Conservation (phyloP, 352 stramenopile genomes). For the Pythium oligandrum region DNA sequence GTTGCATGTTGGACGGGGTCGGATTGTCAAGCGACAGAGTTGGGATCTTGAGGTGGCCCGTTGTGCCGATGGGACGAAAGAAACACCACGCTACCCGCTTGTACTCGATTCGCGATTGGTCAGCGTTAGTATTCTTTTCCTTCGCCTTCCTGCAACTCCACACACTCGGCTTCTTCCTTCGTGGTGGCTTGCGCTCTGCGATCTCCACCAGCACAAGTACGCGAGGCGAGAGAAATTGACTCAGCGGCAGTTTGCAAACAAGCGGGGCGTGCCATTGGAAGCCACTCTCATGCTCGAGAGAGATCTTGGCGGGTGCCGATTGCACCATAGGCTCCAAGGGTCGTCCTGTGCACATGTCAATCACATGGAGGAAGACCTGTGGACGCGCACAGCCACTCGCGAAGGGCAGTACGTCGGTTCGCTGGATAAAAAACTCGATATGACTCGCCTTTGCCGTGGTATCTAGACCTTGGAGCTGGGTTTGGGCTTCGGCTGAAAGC, state of each 20-base stretch:
- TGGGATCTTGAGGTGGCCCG: slow-evolving; percentile 35
- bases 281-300: slow-evolving; percentile 3
- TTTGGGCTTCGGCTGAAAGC: slow-evolving; percentile 1
- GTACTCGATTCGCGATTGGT: not conserved
- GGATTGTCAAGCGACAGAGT: slow-evolving; percentile 5
- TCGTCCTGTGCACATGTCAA: slow-evolving; percentile 47
- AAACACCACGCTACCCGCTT: slow-evolving; percentile 52
- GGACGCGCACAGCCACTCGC: slow-evolving; percentile 26
- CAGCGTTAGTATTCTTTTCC: too few relatives aligned
- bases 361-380: slow-evolving; percentile 37
- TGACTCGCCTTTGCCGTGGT: slow-evolving; percentile 16
- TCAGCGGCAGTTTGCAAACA: slow-evolving; percentile 7
- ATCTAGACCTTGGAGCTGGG: slow-evolving; percentile 4
- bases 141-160: too few relatives aligned
- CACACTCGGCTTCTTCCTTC: not conserved
- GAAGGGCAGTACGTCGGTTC: slow-evolving; percentile 53
- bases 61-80: slow-evolving; percentile 46
- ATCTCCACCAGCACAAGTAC: slow-evolving; percentile 55
- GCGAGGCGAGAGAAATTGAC: slow-evolving; percentile 31
- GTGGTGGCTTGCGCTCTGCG: slow-evolving; percentile 18
- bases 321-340: slow-evolving; percentile 24
- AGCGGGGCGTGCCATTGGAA: slow-evolving; percentile 43
- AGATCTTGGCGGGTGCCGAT: slow-evolving; percentile 14
- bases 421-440: slow-evolving; percentile 32
- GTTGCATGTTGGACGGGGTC: not conserved